Evolutionary conservation across 1,284 basidiomycete species (phyloP), one percentile per base, ranked within the genome.

Genomic region (Hortiboletus rubellus): DNA sequence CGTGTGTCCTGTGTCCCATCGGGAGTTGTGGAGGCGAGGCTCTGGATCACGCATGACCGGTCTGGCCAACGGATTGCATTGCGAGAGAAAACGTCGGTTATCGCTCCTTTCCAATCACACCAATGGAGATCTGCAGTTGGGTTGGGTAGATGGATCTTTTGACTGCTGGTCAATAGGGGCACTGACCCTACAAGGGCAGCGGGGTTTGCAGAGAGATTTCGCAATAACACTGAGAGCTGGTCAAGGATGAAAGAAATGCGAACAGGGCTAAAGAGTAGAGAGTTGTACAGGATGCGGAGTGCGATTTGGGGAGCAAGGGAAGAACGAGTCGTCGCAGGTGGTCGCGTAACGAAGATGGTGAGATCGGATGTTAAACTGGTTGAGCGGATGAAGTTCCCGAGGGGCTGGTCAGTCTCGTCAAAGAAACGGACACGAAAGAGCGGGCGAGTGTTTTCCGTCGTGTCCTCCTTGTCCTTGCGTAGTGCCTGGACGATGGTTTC

Each of bases 361-460:
- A 98, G 80, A 74, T 99, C 97, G 30, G 95, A 93, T 10, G 92
- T 94, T 50, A 93, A 77, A 63, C 86, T 89, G 1, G 92, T 93
- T 0, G 87, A 86, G 33, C 84, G 82, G 60, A 96, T 85, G 66
- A 92, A 92, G 55, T 85, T 84, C 51, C 90, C 86, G 52, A 84
- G 83, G 7, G 85, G 82, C 47, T 84, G 76, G 61, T 91, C 90
- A 4, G 88, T 94, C 71, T 92, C 92, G 71, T 98, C 96, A 71
- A 98, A 96, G 81, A 98, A 98, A 30, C 96, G 87, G 46, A 98
- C 95, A 42, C 95, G 85, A 79, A 98, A 99, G 38, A 99, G 78
- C 2, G 90, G 89, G 0, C 77, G 73, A 5, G 74, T 69, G 18
- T 77, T 80, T 57, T 86, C 84, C 5, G 79, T 70, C 27, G 83